These are phyloP conservation scores for Trichosporon faecale DNA, from an alignment of 1,284 basidiomycete genomes.

Conservation along the genomic window DNA sequence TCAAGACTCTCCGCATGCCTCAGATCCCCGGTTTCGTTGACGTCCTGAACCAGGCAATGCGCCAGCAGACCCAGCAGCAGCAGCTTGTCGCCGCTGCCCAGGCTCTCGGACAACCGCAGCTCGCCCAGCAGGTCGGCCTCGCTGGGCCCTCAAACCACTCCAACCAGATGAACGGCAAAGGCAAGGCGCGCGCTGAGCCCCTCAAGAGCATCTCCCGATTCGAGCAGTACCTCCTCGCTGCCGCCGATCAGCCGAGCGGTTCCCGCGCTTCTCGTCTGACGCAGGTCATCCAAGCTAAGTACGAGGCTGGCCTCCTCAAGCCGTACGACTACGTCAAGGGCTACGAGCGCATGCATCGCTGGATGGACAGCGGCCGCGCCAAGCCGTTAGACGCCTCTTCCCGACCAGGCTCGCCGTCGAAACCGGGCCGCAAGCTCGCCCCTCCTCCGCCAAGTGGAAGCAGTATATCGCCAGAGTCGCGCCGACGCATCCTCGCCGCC, in stretches of 20 bases:
- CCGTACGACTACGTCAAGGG: slow-evolving; percentile 97
- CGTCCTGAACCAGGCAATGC: slow-evolving; percentile 35
- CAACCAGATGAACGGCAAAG: slow-evolving; percentile 18
- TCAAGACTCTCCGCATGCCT: slow-evolving; percentile 48
- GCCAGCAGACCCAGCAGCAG: slow-evolving; percentile 12
- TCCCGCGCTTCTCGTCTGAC: slow-evolving; percentile 85
- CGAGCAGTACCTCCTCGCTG: slow-evolving; percentile 75
- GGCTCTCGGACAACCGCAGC: slow-evolving; percentile 4
- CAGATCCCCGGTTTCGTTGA: slow-evolving; percentile 47
- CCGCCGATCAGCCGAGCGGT: slow-evolving; percentile 90
- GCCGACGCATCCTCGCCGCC: slow-evolving; percentile 68
- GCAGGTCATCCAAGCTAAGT: slow-evolving; percentile 92
- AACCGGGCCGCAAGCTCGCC: slow-evolving; percentile 9
- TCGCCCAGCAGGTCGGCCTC: background rate
- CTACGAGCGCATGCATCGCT: slow-evolving; percentile 79
- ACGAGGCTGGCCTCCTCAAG: slow-evolving; percentile 89
- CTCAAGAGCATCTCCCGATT: slow-evolving; percentile 27
- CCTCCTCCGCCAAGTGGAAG: slow-evolving; percentile 30
- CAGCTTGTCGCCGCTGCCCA: slow-evolving; percentile 6
- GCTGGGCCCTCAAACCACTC: background rate
- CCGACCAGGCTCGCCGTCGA: slow-evolving; percentile 18
- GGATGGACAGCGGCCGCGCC: slow-evolving; percentile 72
- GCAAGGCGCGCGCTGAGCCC: slow-evolving; percentile 24
- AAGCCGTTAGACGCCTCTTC: slow-evolving; percentile 54
- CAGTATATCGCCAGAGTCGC: slow-evolving; percentile 73